Evolutionary conservation across 1,284 basidiomycete species (phyloP).

Genomic region (Ustilago nuda): DNA sequence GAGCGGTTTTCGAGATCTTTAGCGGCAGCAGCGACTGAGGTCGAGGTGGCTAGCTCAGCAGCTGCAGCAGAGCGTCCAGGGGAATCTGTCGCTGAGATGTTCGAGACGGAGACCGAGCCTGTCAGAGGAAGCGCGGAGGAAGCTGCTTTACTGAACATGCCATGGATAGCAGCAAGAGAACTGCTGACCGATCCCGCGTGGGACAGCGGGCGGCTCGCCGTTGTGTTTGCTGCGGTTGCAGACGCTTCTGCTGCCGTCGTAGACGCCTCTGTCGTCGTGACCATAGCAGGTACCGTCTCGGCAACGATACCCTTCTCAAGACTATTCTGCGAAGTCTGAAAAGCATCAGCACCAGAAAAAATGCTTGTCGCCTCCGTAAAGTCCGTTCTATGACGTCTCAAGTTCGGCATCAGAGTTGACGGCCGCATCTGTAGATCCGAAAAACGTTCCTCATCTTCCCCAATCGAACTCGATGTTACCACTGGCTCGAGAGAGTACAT

Average conservation of each 20-base stretch:
- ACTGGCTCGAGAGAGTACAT: constrained; percentile 33
- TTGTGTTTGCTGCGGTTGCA: constrained; percentile 2
- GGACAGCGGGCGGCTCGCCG: constrained; percentile 27
- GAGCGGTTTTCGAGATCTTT: constrained; percentile 30
- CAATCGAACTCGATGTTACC: constrained; percentile 23
- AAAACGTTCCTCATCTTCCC: constrained; percentile 6
- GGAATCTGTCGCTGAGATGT: not conserved
- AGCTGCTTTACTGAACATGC: constrained; percentile 36
- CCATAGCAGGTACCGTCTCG: constrained; percentile 1
- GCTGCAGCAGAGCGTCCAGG: constrained; percentile 8
- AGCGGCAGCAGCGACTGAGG: constrained; percentile 23
- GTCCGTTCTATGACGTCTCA: constrained; percentile 35
- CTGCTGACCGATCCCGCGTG: constrained; percentile 32
- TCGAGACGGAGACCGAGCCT: not conserved
- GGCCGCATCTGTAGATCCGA: constrained; percentile 9
- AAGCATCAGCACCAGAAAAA: constrained; percentile 33
- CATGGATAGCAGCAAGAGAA: constrained; percentile 33
- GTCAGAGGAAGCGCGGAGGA: constrained; percentile 11
- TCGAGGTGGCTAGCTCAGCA: not conserved
- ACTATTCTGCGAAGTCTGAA: constrained; percentile 25
- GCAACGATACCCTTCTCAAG: constrained; percentile 27
- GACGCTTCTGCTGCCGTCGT: constrained; percentile 5
- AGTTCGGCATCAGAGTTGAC: constrained; percentile 19
- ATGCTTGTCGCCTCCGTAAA: constrained; percentile 49
- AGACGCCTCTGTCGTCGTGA: not conserved